A percentile compares a stretch with the other conserved stretches of the same genome.
Evolutionary conservation across 176 grass and related monocot species (phyloP).

Genomic region (Phyllostachys edulis): DNA sequence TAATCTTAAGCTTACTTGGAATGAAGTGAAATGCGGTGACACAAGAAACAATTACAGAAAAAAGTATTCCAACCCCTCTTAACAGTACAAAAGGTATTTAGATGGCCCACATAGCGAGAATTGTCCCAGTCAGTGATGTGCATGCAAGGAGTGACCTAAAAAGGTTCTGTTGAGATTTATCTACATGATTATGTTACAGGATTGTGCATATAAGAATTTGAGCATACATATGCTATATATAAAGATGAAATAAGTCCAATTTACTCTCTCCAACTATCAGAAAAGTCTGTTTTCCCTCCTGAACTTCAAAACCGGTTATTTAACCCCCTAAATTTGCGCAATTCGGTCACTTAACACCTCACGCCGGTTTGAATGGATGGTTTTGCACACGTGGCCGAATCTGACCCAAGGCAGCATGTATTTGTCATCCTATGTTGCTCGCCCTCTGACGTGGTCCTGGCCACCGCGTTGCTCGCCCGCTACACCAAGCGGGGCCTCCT

Average conservation of each 20-base stretch:
- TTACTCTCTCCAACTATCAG: no score
- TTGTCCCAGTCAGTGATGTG: background rate
- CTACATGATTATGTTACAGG: background rate
- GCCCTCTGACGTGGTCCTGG: conserved; percentile 28
- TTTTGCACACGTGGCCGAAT: no score
- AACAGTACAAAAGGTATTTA: conserved; percentile 17
- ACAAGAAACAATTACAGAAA: background rate
- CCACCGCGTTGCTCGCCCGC: conserved; percentile 34
- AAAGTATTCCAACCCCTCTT: background rate
- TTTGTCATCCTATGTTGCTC: no score
- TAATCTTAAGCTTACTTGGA: no score
- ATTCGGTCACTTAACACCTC: no score
- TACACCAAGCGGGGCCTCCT: conserved; percentile 36
- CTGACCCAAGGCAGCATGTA: no score
- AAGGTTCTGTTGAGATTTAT: background rate
- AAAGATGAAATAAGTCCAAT: no score
- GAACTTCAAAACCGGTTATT: no score
- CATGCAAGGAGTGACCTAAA: conserved; percentile 12
- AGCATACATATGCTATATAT: background rate
- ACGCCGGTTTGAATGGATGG: no score
- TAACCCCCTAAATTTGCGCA: no score
- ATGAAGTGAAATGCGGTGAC: background rate
- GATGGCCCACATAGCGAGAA: background rate
- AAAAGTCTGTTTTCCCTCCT: no score
- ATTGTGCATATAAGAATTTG: background rate